Base-by-base conservation (phyloP, 148 eudicot species). In the Fagopyrum homotropicum region DNA sequence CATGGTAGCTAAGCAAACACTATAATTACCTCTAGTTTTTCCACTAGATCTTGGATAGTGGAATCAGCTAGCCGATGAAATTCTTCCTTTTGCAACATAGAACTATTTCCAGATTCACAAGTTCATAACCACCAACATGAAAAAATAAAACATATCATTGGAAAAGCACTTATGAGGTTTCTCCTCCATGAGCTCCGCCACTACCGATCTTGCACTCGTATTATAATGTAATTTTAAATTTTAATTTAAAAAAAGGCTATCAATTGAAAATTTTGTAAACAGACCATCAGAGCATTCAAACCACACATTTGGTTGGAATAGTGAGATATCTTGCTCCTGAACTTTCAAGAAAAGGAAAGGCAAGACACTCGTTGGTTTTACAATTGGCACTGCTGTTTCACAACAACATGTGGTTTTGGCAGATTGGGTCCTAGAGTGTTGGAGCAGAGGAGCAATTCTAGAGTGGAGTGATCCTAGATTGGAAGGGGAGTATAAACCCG, bases 31-130 rank as follows among this genome's bases (percentile, higher is more conserved):
- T 94, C 97, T 4, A 94, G 79, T 83, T 88, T 94, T 85, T 94
- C 98, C 50, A 88, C 90, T 50, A 94, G 83, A 75, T 90, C 84
- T 72, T 91, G 86, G 78, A 94, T 91, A 64, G 98, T 94, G 61
- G 91, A 85, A 86, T 94, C 90, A 47, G 96, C 98, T 75, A 90
- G 82, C 57, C 79, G 83, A 69, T 94, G 90, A 81, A 83, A 94
- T 77, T 94, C 96, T 46, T 89, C 90, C 83, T 91, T 96, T 89
- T 79, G 92, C 77, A 94, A 78, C 75, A 94, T 48, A 80, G 88
- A 89, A 81, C 98, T 94, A 88, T 77, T 77, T 49, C 68, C 78
- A 78, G 75, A 85, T 83, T 83, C 88, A 77, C 68, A 63, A 85
- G 81, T 77, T 16, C 43, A 19, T 12, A 70, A 68, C 22, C 17